Base-by-base conservation (phyloP, 768 basidiomycete species). In the Boletus insuetus region DNA sequence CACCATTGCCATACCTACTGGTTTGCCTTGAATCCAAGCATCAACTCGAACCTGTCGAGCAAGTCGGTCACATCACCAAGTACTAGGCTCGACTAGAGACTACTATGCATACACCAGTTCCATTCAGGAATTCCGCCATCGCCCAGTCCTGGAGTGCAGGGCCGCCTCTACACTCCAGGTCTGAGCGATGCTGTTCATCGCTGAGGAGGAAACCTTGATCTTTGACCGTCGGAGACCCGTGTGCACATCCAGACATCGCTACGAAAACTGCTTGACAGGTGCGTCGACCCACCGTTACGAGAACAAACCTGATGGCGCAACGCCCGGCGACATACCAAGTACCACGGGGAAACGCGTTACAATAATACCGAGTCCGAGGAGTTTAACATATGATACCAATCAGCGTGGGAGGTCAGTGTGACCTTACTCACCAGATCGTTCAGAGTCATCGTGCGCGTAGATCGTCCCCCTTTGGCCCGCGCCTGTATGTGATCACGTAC, bases 151-250 rank as follows among this genome's bases (percentile, higher is more conserved):
- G 39, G 20, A 41, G 47, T 24, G 24, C 24, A 51, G 32, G 6
- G n/a, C n/a, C n/a, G n/a, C n/a, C n/a, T n/a, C n/a, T n/a, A n/a
- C n/a, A n/a, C n/a, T n/a, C n/a, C n/a, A n/a, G n/a, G n/a, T n/a
- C n/a, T n/a, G n/a, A n/a, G n/a, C n/a, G n/a, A n/a, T n/a, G n/a
- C 24, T 29, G 40, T 38, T 53, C 35, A 26, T 53, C 17, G 11
- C 16, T 6, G 34, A 54, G 26, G 26, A 35, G 40, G 17, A 50
- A 80, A 14, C 82, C 87, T 34, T 87, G 80, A 61, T 85, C 88
- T 64, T 87, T 82, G 53, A 89, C 84, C 9, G 81, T 82, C 3
- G 87, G 42, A 12, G 43, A 46, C 16, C 39, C 54, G 19, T 56
- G 24, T 11, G 26, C 34, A 38, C 31, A 54, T 16, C 53, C 34